Evolutionary conservation across 1,284 basidiomycete species (phyloP).

Genomic region (Papiliotrema terrestris): DNA sequence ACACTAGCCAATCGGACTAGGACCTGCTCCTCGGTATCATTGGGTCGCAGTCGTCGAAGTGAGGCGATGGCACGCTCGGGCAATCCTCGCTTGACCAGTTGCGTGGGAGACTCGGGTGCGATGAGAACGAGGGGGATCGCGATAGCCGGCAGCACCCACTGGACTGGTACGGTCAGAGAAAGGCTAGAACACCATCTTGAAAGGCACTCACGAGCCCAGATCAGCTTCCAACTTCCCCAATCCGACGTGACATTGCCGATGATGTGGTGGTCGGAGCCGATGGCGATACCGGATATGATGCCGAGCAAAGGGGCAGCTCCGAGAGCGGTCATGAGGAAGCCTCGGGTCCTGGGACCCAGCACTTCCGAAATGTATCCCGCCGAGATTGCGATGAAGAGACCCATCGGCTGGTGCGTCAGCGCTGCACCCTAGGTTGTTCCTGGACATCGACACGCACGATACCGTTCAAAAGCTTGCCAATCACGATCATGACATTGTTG

Average conservation of each 20-base stretch:
- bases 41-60: background rate
- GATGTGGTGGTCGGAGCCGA: background rate
- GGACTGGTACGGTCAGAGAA: background rate
- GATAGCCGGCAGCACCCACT: background rate
- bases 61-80: background rate
- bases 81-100: background rate
- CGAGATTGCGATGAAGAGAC: conserved; percentile 1
- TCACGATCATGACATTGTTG: background rate
- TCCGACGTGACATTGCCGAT: conserved; percentile 1
- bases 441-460: background rate
- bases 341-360: background rate
- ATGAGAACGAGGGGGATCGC: background rate
- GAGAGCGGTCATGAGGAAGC: background rate
- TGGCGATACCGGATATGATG: conserved; percentile 1
- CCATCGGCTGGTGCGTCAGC: conserved; percentile 1
- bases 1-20: background rate
- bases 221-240: conserved; percentile 1
- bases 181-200: background rate
- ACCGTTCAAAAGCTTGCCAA: conserved; percentile 4
- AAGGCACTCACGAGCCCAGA: background rate
- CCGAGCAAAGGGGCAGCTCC: background rate
- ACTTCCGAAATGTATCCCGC: conserved; percentile 5
- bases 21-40: background rate
- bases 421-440: background rate
- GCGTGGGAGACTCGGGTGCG: background rate